These are phyloP conservation scores for Poronia punctata DNA, from an alignment of 495 filamentous ascomycete species.

Conservation along the genomic window DNA sequence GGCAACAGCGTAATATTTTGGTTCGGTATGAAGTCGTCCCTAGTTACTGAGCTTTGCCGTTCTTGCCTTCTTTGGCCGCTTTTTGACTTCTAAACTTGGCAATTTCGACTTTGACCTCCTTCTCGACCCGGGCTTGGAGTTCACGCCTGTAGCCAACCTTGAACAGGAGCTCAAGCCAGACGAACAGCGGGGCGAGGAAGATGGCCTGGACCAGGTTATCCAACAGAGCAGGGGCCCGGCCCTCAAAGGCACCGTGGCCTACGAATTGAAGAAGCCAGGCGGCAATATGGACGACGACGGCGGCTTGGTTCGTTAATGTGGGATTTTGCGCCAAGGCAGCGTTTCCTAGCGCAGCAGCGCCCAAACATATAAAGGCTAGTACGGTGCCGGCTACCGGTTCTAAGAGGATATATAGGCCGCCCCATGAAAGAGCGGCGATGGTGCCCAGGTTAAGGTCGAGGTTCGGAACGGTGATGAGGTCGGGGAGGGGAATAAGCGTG, in stretches of 20 bases:
- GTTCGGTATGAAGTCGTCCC: too few relatives aligned
- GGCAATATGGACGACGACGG: constrained; percentile 58
- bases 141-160: constrained; percentile 84
- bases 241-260: constrained; percentile 86
- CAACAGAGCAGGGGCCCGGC: constrained; percentile 76
- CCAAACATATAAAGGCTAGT: constrained; percentile 66
- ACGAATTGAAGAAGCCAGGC: constrained; percentile 86
- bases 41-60: constrained; percentile 28
- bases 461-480: constrained; percentile 61
- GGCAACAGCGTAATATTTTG: too few relatives aligned
- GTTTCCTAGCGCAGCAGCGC: constrained; percentile 64
- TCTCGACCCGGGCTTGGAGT: constrained; percentile 69
- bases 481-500: constrained; percentile 61
- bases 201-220: constrained; percentile 89
- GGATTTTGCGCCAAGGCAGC: constrained; percentile 63
- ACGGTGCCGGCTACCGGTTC: constrained; percentile 83
- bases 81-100: constrained; percentile 45
- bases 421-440: constrained; percentile 60
- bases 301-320: constrained; percentile 60
- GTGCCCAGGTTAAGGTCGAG: constrained; percentile 79
- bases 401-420: constrained; percentile 78
- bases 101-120: constrained; percentile 63
- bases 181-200: constrained; percentile 94
- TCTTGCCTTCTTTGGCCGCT: constrained; percentile 22
- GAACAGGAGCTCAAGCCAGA: constrained; percentile 95